phyloP scores from a whole-genome alignment of 352 stramenopile species.

The Plasmopara halstedii region DNA sequence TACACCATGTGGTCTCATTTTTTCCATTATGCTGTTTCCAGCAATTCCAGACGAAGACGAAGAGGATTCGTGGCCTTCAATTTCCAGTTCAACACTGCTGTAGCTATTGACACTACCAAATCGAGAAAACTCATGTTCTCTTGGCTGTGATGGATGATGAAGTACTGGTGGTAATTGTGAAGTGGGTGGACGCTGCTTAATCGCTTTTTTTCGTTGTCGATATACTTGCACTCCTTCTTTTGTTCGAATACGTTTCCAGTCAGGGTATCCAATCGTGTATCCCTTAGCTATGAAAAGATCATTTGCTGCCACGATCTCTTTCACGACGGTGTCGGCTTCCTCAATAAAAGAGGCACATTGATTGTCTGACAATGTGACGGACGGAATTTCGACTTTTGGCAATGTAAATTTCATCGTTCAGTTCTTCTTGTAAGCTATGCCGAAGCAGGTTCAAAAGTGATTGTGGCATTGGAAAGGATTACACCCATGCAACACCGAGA shows the following conservation, averaged over 20 bases:
- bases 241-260: slow-evolving; percentile 31
- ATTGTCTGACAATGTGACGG: slow-evolving; percentile 18
- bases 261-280: slow-evolving; percentile 10
- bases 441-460: not conserved
- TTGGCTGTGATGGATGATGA: slow-evolving; percentile 7
- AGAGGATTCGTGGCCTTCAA: not conserved
- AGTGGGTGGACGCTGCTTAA: not conserved
- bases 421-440: not conserved
- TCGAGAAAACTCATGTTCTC: slow-evolving; percentile 2
- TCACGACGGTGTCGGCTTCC: slow-evolving; percentile 33
- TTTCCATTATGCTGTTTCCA: slow-evolving; percentile 20
- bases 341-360: slow-evolving; percentile 17
- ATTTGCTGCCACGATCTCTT: slow-evolving; percentile 32
- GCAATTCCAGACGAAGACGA: slow-evolving; percentile 6
- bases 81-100: not conserved
- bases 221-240: slow-evolving; percentile 31
- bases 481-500: too few relatives aligned
- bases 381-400: slow-evolving; percentile 26
- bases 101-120: slow-evolving; percentile 1
- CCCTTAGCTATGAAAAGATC: slow-evolving; percentile 22
- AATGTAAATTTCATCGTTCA: slow-evolving; percentile 36
- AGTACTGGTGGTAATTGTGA: slow-evolving; percentile 1
- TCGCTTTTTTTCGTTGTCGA: slow-evolving; percentile 10
- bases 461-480: too few relatives aligned
- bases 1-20: slow-evolving; percentile 17